phyloP scores from a whole-genome alignment of 495 filamentous ascomycete species.

The Podospora pseudoanserina region DNA sequence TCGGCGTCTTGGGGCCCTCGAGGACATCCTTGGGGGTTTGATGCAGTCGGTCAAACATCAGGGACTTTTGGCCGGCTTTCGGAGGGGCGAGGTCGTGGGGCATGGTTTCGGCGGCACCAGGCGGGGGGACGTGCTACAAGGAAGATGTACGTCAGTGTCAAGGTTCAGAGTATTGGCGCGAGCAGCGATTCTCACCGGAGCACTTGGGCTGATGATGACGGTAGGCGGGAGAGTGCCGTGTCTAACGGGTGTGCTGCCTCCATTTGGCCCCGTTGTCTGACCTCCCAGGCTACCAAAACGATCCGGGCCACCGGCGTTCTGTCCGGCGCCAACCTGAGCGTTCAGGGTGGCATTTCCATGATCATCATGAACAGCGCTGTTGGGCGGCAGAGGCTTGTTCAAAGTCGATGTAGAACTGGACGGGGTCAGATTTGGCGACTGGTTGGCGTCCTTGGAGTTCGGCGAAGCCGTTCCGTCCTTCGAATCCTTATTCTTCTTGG shows the following conservation, averaged over 20 bases:
- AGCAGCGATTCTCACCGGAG: slow-evolving; percentile 64
- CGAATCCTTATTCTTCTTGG: slow-evolving; percentile 87
- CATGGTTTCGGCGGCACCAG: slow-evolving; percentile 95
- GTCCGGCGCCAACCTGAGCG: slow-evolving; percentile 30
- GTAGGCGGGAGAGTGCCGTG: slow-evolving; percentile 75
- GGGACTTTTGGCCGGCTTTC: slow-evolving; percentile 77
- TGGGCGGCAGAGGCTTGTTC: slow-evolving; percentile 70
- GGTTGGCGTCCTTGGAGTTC: slow-evolving; percentile 55
- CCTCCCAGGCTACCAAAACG: slow-evolving; percentile 41
- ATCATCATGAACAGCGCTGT: slow-evolving; percentile 57
- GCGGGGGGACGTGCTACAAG: slow-evolving; percentile 81
- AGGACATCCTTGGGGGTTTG: slow-evolving; percentile 92
- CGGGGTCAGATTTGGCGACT: slow-evolving; percentile 61
- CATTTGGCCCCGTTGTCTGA: slow-evolving; percentile 49
- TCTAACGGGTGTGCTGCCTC: slow-evolving; percentile 64
- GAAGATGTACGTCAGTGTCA: slow-evolving; percentile 21
- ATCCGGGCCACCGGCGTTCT: slow-evolving; percentile 38
- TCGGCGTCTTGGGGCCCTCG: slow-evolving; percentile 91
- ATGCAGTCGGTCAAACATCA: slow-evolving; percentile 87
- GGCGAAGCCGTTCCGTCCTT: slow-evolving; percentile 76
- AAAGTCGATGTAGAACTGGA: slow-evolving; percentile 84
- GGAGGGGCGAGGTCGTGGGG: slow-evolving; percentile 94
- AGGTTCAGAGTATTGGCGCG: neutral
- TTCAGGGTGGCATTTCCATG: slow-evolving; percentile 42
- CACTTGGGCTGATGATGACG: slow-evolving; percentile 92